These are phyloP conservation scores for Cercis canadensis DNA, from an alignment of 306 rosid genomes.

Conservation along the genomic window DNA sequence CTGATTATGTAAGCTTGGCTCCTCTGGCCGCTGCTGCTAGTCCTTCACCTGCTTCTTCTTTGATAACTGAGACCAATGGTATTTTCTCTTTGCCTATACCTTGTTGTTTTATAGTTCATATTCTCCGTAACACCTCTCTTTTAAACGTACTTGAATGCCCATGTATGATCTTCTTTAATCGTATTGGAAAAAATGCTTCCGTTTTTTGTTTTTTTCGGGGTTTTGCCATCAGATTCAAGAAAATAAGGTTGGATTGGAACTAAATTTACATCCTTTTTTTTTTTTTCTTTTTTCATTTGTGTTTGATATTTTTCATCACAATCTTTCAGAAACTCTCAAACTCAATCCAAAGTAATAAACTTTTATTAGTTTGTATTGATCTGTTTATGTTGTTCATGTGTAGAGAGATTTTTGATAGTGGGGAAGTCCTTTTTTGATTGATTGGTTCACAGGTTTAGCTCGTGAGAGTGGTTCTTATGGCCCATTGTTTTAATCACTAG, in stretches of 20 bases:
- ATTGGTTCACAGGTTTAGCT: not conserved
- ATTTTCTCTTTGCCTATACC: slow-evolving; percentile 14
- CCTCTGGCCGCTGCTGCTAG: slow-evolving; percentile 10
- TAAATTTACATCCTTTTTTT: too few relatives aligned
- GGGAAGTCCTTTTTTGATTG: slow-evolving; percentile 2
- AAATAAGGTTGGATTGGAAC: not conserved
- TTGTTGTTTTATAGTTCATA: not conserved
- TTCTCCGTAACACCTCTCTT: too few relatives aligned
- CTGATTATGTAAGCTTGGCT: slow-evolving; percentile 11
- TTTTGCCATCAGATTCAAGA: slow-evolving; percentile 4
- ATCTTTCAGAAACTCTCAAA: not conserved
- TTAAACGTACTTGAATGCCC: too few relatives aligned
- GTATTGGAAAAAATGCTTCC: too few relatives aligned
- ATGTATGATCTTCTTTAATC: too few relatives aligned
- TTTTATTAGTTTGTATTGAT: slow-evolving; percentile 26
- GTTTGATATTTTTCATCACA: not conserved
- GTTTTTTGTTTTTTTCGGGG: too few relatives aligned
- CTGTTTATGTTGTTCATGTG: too few relatives aligned
- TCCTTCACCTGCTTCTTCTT: slow-evolving; percentile 27
- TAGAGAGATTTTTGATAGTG: not conserved
- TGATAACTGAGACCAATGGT: slow-evolving; percentile 37
- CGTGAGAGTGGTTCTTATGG: slow-evolving; percentile 11
- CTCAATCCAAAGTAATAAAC: slow-evolving; percentile 30
- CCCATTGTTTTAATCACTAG: not conserved
- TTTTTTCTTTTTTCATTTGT: too few relatives aligned